These are phyloP conservation scores for Calonectria hawksworthii DNA, from an alignment of 2,329 filamentous ascomycete species.

Conservation along the genomic window DNA sequence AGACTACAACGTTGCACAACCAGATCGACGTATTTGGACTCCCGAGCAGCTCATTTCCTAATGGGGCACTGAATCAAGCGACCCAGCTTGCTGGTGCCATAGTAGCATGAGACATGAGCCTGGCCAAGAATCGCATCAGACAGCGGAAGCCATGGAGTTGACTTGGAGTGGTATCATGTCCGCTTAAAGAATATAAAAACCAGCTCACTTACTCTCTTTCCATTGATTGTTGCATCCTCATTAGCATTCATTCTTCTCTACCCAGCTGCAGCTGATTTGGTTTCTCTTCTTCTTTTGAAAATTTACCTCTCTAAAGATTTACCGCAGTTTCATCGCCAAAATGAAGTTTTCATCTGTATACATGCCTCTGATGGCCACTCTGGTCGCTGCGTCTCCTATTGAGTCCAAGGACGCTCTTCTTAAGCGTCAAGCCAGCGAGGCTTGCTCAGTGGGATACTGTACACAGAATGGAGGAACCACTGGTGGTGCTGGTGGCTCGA, in stretches of 20 bases:
- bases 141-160: too few relatives aligned
- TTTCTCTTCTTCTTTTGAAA: neutral
- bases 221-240: neutral
- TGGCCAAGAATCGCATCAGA: neutral
- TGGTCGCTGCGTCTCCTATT: constrained; percentile 33
- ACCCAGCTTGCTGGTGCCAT: neutral
- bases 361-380: constrained; percentile 29
- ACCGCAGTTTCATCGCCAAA: neutral
- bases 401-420: constrained; percentile 27
- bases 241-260: neutral
- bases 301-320: neutral
- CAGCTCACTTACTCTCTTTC: too few relatives aligned
- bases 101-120: too few relatives aligned
- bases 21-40: neutral
- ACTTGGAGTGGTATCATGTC: neutral
- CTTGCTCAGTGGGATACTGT: constrained; percentile 52
- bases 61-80: neutral
- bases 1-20: neutral
- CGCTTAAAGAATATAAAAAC: neutral
- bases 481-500: constrained; percentile 46
- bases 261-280: too few relatives aligned
- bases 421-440: constrained; percentile 64
- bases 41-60: neutral
- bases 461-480: constrained; percentile 51
- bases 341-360: neutral